phyloP scores from a whole-genome alignment of 768 basidiomycete species.

The Boletales sp. region DNA sequence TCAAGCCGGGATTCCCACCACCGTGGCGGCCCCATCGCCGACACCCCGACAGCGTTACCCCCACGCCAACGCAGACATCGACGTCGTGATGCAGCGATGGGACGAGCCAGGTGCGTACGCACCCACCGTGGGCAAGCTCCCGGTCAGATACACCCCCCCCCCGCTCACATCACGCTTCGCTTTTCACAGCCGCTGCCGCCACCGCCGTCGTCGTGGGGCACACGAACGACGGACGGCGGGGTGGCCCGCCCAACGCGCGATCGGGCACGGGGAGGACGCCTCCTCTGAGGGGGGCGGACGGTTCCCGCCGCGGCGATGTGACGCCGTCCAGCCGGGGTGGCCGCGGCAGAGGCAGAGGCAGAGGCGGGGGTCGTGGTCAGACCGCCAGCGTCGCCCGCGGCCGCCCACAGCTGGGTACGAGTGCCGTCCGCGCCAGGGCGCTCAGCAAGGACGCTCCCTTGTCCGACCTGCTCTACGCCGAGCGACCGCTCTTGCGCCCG shows the following conservation, averaged over 20 bases:
- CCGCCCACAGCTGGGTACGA: conserved; percentile 2
- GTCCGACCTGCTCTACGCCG: conserved; percentile 51
- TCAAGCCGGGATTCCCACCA: background rate
- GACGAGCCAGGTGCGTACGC: conserved; percentile 16
- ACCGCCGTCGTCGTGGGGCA: background rate
- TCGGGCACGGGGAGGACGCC: conserved; percentile 8
- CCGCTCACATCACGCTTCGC: too few relatives aligned
- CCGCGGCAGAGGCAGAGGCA: conserved; percentile 25
- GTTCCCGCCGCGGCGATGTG: background rate
- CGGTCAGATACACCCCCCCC: too few relatives aligned
- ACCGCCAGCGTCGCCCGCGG: background rate
- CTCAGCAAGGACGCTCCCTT: conserved; percentile 41
- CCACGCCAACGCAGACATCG: conserved; percentile 17
- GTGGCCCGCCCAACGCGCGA: conserved; percentile 5
- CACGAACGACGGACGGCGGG: conserved; percentile 3
- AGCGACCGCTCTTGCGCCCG: conserved; percentile 63
- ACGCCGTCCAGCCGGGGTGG: background rate
- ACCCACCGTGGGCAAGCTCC: background rate
- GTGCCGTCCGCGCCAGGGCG: conserved; percentile 1
- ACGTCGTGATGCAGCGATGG: conserved; percentile 26
- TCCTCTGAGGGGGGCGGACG: conserved; percentile 12
- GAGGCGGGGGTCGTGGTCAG: conserved; percentile 2
- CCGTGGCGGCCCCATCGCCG: background rate
- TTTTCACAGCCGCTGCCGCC: too few relatives aligned
- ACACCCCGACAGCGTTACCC: conserved; percentile 15